These are phyloP conservation scores for Ogataea trehaloabstinens DNA, from an alignment of 805 yeast species.

Conservation along the genomic window DNA sequence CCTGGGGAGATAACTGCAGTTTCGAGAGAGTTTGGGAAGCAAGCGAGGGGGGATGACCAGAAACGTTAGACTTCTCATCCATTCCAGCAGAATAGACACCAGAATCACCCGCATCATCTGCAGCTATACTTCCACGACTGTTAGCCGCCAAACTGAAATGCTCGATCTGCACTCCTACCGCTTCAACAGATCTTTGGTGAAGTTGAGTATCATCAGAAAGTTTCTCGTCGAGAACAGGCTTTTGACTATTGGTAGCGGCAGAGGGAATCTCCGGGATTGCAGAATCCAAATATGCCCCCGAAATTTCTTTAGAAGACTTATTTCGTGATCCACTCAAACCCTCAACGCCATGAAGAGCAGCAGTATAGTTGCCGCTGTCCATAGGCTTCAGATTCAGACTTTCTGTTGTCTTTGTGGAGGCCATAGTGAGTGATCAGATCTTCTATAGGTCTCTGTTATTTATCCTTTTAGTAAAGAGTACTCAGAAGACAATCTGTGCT, in stretches of 20 bases:
- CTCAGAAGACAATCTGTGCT: no score
- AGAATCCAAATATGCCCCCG: not conserved
- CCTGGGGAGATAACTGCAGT: not conserved
- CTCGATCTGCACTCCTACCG: conserved; percentile 5
- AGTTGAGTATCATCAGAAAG: not conserved
- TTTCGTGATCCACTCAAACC: conserved; percentile 3
- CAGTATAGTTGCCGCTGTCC: conserved; percentile 31
- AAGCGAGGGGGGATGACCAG: not conserved
- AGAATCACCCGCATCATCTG: not conserved
- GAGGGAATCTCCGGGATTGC: not conserved
- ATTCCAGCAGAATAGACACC: not conserved
- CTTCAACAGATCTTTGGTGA: conserved; percentile 1
- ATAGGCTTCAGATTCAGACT: conserved; percentile 32
- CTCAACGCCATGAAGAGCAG: conserved; percentile 29
- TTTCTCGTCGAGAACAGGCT: not conserved
- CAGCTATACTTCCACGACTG: not conserved
- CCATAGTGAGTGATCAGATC: conserved; percentile 20
- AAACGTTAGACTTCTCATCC: not conserved
- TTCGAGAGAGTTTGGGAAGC: not conserved
- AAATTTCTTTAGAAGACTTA: not conserved
- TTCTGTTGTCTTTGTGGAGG: conserved; percentile 22
- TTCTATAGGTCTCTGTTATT: no score
- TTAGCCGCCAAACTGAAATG: conserved; percentile 4
- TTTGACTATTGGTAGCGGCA: not conserved
- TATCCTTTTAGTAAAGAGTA: no score